Conservation (phyloP, 768 basidiomycete species). For the Phylloporus scabripes region DNA sequence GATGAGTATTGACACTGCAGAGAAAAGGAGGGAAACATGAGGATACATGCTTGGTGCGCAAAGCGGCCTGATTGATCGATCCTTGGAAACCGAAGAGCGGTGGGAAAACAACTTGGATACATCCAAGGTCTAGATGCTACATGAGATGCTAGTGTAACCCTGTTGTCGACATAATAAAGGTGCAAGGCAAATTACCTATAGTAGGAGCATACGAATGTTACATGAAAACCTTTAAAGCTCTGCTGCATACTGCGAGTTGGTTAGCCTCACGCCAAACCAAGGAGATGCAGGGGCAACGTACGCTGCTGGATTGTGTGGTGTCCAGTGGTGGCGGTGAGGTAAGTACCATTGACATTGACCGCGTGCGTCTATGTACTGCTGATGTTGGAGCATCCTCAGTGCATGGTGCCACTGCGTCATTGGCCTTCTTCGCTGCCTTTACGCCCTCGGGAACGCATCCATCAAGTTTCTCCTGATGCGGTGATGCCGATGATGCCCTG, state of each 20-base stretch:
- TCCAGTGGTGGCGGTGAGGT: constrained; percentile 13
- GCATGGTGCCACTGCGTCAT: not conserved
- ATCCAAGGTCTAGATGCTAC: constrained; percentile 16
- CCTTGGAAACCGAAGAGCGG: not conserved
- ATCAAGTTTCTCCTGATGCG: not conserved
- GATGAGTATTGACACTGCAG: not conserved
- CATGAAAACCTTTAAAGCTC: constrained; percentile 16
- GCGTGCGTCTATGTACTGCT: constrained; percentile 23
- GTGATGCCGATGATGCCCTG: constrained; percentile 3
- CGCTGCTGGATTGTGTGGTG: constrained; percentile 9
- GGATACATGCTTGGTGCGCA: not conserved
- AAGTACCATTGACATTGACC: constrained; percentile 24
- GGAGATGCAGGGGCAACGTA: constrained; percentile 3
- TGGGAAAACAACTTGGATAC: not conserved
- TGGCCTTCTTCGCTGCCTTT: not conserved
- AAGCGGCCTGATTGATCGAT: not conserved
- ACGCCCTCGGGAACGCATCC: not conserved
- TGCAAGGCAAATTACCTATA: constrained; percentile 5
- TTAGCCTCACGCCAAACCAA: not conserved
- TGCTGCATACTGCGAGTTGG: constrained; percentile 18
- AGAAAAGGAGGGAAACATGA: not conserved
- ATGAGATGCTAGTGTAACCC: constrained; percentile 6
- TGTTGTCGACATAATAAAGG: not conserved
- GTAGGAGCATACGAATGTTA: not conserved
- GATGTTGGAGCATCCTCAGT: constrained; percentile 6